Percentiles rank a stretch among this genome's conserved stretches.
Conservation (phyloP, 2,329 filamentous ascomycete species). For the Claviceps cyperi region DNA sequence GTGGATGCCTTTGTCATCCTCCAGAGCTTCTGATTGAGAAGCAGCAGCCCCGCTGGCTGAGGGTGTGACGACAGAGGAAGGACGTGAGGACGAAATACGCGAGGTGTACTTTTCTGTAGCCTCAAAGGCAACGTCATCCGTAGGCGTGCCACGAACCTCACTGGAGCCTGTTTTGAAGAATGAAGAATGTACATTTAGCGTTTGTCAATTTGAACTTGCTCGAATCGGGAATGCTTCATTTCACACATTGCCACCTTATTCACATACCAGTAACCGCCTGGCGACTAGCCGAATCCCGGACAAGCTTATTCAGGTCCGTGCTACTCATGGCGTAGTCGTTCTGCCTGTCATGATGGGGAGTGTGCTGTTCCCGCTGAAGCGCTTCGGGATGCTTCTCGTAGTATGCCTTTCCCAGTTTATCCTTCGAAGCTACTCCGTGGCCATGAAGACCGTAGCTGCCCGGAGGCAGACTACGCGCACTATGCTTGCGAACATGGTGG, state of each 20-base stretch:
- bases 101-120: constrained; percentile 74
- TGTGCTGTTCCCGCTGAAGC: constrained; percentile 55
- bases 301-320: constrained; percentile 80
- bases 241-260: neutral
- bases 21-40: constrained; percentile 20
- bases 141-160: constrained; percentile 58
- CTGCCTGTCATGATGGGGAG: constrained; percentile 38
- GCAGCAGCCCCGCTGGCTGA: constrained; percentile 10
- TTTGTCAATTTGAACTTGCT: constrained; percentile 6
- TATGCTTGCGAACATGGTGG: constrained; percentile 57
- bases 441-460: constrained; percentile 90
- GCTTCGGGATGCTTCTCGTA: constrained; percentile 84
- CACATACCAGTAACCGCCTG: constrained; percentile 26
- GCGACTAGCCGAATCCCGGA: constrained; percentile 52
- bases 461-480: constrained; percentile 57
- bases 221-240: neutral
- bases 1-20: constrained; percentile 52
- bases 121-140: constrained; percentile 80
- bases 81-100: constrained; percentile 56
- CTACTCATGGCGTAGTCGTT: constrained; percentile 76
- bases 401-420: constrained; percentile 83
- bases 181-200: constrained; percentile 8
- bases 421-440: constrained; percentile 59
- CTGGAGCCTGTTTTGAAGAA: constrained; percentile 37
- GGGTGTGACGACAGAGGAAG: constrained; percentile 24